Base-by-base conservation (phyloP, 345 rosid genomes). In the Psidium guajava region DNA sequence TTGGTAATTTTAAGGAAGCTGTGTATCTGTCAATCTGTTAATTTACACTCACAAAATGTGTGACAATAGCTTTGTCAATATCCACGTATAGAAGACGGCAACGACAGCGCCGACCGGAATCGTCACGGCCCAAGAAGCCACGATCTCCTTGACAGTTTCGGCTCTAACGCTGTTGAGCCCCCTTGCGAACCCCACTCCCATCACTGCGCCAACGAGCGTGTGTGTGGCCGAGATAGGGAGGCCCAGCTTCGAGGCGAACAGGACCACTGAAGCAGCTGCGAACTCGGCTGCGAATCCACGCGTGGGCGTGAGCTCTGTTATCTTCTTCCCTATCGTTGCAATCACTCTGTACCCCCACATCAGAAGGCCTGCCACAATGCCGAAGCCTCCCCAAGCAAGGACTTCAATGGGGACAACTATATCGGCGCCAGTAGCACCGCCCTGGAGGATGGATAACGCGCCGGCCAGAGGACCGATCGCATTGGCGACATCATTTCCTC, bases 331-430 rank as follows among this genome's bases (percentile, higher is more conserved):
- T 3, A 95, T 96, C 4, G 99, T 96, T 5, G 99, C 98, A 49
- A 95, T 96, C 87, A 96, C 98, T 89, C 99, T 90, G 54, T 96
- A 94, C 4, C 98, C 99, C 99, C 99, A 95, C 86, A 95, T 92
- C 85, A 86, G 90, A 1, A 95, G 91, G 54, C 99, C 99, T 1
- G 98, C 98, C n/a, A 96, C 96, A 52, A 95, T 95, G 15, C 98
- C 98, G 2, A 96, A 96, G 58, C 99, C 99, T 87, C 99, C 99
- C 98, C 99, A 96, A 0, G 99, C 99, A 1, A 95, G 94, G 86
- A 96, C 95, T 86, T 96, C 99, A 15, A 82, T 82, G 0, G 98
- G 98, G 74, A 96, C 94, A 32, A 96, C 90, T 55, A 94, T 90
- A 54, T 92, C 93, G 0, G 92, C 40, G 20, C 93, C 93, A 52